Percentiles rank a stretch among this genome's conserved stretches.
These are phyloP conservation scores for Castanopsis chinensis DNA, from an alignment of 306 rosid species.

Conservation along the genomic window DNA sequence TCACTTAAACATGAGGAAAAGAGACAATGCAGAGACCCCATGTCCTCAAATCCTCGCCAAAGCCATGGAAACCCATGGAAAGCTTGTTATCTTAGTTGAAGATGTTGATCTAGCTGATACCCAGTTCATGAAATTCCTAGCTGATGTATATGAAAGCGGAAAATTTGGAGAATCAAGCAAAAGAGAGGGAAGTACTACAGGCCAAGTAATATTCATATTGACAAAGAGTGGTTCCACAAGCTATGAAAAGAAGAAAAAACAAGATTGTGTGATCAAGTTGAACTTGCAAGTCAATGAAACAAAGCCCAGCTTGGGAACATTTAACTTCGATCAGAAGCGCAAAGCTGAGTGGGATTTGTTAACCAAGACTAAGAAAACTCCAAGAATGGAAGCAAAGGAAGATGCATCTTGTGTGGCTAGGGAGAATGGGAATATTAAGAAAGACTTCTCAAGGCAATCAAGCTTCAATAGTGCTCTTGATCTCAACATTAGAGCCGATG, in stretches of 20 bases:
- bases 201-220: slow-evolving; percentile 56
- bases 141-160: slow-evolving; percentile 51
- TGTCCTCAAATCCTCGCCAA: slow-evolving; percentile 31
- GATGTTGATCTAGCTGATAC: slow-evolving; percentile 64
- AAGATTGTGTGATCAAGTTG: slow-evolving; percentile 51
- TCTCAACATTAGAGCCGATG: slow-evolving; percentile 67
- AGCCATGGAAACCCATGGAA: slow-evolving; percentile 53
- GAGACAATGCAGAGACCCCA: slow-evolving; percentile 25
- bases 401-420: slow-evolving; percentile 20
- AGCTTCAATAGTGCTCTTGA: slow-evolving; percentile 69
- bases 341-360: slow-evolving; percentile 62
- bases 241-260: slow-evolving; percentile 30
- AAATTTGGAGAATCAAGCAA: slow-evolving; percentile 45
- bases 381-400: slow-evolving; percentile 50
- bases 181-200: slow-evolving; percentile 20
- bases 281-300: slow-evolving; percentile 48
- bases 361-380: slow-evolving; percentile 51
- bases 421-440: slow-evolving; percentile 35
- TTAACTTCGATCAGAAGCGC: slow-evolving; percentile 56
- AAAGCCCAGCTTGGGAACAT: slow-evolving; percentile 34
- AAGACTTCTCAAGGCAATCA: slow-evolving; percentile 58
- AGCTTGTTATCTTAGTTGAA: slow-evolving; percentile 69
- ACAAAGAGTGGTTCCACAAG: slow-evolving; percentile 41
- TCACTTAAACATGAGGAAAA: slow-evolving; percentile 52
- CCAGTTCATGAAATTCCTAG: slow-evolving; percentile 56